Conservation (phyloP, 2,329 filamentous ascomycete genomes). For the Shiraia bambusicola region DNA sequence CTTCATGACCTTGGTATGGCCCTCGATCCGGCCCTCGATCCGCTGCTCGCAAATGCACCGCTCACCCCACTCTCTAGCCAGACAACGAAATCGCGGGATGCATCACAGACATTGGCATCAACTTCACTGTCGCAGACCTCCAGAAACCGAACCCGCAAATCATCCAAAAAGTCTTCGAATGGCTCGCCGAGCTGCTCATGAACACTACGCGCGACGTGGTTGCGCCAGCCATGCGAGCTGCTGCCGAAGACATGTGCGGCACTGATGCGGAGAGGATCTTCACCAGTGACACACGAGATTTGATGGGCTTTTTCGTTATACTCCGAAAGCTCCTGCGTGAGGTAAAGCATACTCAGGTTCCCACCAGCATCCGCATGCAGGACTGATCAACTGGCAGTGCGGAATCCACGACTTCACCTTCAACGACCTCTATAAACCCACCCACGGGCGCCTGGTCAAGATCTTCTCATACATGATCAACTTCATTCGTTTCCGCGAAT, state of each 20-base stretch:
- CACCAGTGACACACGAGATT: slow-evolving; percentile 82
- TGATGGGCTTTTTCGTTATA: slow-evolving; percentile 93
- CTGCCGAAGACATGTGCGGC: slow-evolving; percentile 81
- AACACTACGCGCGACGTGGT: slow-evolving; percentile 92
- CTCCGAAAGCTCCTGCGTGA: slow-evolving; percentile 75
- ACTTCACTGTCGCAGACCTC: slow-evolving; percentile 81
- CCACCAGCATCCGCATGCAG: neutral
- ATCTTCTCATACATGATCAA: slow-evolving; percentile 99
- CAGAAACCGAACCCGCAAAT: slow-evolving; percentile 92
- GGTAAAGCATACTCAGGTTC: slow-evolving; percentile 35
- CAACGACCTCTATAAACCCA: slow-evolving; percentile 86
- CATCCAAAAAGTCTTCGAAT: slow-evolving; percentile 97
- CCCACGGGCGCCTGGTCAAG: slow-evolving; percentile 84
- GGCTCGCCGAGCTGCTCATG: slow-evolving; percentile 91
- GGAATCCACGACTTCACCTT: slow-evolving; percentile 93
- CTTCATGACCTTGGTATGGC: slow-evolving; percentile 53
- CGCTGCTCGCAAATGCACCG: slow-evolving; percentile 17
- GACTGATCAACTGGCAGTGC: slow-evolving; percentile 59
- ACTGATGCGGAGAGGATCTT: slow-evolving; percentile 77
- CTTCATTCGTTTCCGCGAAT: slow-evolving; percentile 95
- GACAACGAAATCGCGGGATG: slow-evolving; percentile 88
- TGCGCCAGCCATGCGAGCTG: slow-evolving; percentile 91
- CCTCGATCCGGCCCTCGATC: neutral
- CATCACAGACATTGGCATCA: slow-evolving; percentile 94
- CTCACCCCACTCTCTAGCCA: slow-evolving; percentile 52